phyloP scores from a whole-genome alignment of 352 stramenopile species.

The Thraustotheca clavata region DNA sequence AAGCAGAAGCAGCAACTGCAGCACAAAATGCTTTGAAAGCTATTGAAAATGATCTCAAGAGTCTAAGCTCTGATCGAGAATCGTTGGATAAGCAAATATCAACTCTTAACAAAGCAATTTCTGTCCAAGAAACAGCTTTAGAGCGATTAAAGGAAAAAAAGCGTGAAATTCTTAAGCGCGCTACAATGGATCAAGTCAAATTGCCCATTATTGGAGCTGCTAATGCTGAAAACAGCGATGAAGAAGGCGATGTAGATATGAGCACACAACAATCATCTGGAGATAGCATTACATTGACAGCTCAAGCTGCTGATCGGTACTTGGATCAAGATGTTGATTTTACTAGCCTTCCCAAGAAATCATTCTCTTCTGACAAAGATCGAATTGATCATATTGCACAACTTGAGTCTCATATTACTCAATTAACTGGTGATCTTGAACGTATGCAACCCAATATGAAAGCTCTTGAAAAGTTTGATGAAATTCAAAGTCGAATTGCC shows the following conservation, averaged over 20 bases:
- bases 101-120: conserved; percentile 77
- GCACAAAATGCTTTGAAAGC: conserved; percentile 28
- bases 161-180: conserved; percentile 91
- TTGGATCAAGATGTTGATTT: conserved; percentile 82
- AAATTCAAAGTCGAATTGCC: conserved; percentile 68
- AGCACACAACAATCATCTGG: not conserved
- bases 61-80: conserved; percentile 47
- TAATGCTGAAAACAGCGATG: conserved; percentile 13
- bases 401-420: conserved; percentile 58
- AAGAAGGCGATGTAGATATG: conserved; percentile 54
- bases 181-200: conserved; percentile 91
- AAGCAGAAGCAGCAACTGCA: conserved; percentile 32
- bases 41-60: conserved; percentile 56
- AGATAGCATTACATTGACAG: conserved; percentile 33
- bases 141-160: conserved; percentile 91
- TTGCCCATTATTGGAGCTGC: conserved; percentile 58
- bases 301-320: conserved; percentile 36
- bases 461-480: conserved; percentile 78
- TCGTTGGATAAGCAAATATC: conserved; percentile 56
- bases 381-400: conserved; percentile 72
- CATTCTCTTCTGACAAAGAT: conserved; percentile 75
- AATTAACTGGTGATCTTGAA: conserved; percentile 81
- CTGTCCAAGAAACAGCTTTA: conserved; percentile 83
- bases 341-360: conserved; percentile 61
- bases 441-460: conserved; percentile 98